These are phyloP conservation scores for Cladorrhinum samala DNA, from an alignment of 495 filamentous ascomycete species.

Conservation along the genomic window DNA sequence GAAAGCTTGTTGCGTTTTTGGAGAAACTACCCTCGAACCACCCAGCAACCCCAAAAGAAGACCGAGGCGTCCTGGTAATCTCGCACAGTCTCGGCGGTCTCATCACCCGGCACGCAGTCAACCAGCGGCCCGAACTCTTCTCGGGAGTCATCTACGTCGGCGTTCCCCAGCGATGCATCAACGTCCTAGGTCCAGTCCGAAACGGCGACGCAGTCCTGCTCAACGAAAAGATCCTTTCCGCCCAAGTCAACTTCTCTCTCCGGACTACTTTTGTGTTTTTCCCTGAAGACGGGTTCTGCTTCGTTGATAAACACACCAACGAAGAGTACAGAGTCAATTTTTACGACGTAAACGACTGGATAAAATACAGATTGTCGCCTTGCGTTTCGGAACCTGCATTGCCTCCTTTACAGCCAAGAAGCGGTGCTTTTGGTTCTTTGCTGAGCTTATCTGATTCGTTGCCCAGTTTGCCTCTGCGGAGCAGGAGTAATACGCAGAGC, in stretches of 20 bases:
- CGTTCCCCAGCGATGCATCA: conserved; percentile 77
- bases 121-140: conserved; percentile 80
- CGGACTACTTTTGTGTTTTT: conserved; percentile 81
- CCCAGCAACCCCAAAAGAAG: conserved; percentile 36
- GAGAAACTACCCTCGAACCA: conserved; percentile 70
- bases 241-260: conserved; percentile 91
- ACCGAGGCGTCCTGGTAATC: conserved; percentile 71
- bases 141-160: conserved; percentile 83
- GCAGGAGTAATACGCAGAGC: conserved; percentile 22
- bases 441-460: conserved; percentile 34
- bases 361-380: conserved; percentile 70
- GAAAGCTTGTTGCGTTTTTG: conserved; percentile 62
- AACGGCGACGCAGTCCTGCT: conserved; percentile 88
- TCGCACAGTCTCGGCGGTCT: conserved; percentile 87
- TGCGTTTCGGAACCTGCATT: conserved; percentile 59
- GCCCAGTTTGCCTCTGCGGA: conserved; percentile 25
- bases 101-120: conserved; percentile 85
- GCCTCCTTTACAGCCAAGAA: conserved; percentile 36
- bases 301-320: conserved; percentile 74
- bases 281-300: conserved; percentile 83
- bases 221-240: conserved; percentile 84
- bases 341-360: conserved; percentile 74
- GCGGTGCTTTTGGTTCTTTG: conserved; percentile 32
- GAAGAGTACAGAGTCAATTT: conserved; percentile 82
- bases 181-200: conserved; percentile 82